phyloP scores from a whole-genome alignment of 139 green algal genomes.

The Chlorella sp. region DNA sequence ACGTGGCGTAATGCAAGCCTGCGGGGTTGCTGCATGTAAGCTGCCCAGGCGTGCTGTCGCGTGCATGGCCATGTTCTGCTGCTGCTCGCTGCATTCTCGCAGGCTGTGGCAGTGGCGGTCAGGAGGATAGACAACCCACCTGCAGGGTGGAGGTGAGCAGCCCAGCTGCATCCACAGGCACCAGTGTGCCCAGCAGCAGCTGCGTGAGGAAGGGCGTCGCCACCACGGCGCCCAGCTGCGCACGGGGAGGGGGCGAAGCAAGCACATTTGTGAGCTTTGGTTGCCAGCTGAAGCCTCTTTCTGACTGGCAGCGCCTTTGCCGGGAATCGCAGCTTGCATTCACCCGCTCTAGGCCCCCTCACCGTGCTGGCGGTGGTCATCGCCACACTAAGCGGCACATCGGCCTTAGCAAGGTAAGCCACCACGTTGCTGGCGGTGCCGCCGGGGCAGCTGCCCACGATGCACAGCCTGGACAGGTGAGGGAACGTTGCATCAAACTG shows the following conservation, averaged over 20 bases:
- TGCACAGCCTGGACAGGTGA: conserved; percentile 44
- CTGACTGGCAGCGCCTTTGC: no score
- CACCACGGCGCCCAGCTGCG: conserved; percentile 67
- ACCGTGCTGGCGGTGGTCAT: conserved; percentile 57
- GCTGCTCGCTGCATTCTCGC: no score
- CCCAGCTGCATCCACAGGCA: conserved; percentile 71
- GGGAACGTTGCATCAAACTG: no score
- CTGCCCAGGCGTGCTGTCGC: no score
- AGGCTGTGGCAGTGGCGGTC: no score
- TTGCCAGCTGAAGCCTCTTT: no score
- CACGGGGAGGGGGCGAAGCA: not conserved
- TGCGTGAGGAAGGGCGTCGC: conserved; percentile 80
- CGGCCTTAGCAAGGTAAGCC: conserved; percentile 73
- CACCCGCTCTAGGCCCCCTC: not conserved
- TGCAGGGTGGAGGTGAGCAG: conserved; percentile 78
- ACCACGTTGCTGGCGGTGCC: conserved; percentile 87
- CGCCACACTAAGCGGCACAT: conserved; percentile 45
- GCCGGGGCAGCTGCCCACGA: conserved; percentile 71
- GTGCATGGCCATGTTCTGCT: no score
- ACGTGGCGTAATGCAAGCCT: no score
- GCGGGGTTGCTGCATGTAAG: no score
- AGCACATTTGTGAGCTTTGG: no score
- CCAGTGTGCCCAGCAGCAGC: conserved; percentile 72
- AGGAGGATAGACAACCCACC: not conserved
- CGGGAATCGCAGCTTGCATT: not conserved